These are phyloP conservation scores for Gossypium trilobum DNA, from an alignment of 441 rosid genomes.

Conservation along the genomic window DNA sequence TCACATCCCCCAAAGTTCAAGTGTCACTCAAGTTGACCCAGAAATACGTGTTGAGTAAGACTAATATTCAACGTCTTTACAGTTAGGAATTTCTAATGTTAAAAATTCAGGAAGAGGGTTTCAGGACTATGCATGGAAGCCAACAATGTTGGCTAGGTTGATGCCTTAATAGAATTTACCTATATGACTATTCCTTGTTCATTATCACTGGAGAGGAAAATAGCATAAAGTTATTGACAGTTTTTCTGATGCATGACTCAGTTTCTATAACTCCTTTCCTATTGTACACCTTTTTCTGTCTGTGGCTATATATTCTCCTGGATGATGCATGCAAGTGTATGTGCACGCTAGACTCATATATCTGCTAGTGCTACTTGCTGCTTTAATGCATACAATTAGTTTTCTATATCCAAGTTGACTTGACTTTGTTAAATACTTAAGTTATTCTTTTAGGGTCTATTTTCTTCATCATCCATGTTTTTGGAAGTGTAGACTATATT, in stretches of 20 bases:
- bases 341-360: not conserved
- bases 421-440: not conserved
- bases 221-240: not conserved
- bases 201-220: not conserved
- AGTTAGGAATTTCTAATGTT: not conserved
- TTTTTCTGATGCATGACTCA: not conserved
- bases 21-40: constrained; percentile 82
- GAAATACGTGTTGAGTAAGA: constrained; percentile 87
- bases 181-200: not conserved
- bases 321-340: not conserved
- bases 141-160: not conserved
- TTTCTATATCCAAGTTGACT: constrained; percentile 6
- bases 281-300: not conserved
- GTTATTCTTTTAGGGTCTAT: not conserved
- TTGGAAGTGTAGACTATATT: not conserved
- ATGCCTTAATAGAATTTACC: not conserved
- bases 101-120: not conserved
- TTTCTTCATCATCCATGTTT: not conserved
- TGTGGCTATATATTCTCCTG: not conserved
- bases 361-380: not conserved
- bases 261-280: not conserved
- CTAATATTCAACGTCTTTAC: constrained; percentile 14
- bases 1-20: constrained; percentile 67
- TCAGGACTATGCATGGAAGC: not conserved
- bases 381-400: not conserved